These are phyloP conservation scores for Oxytropis ochrocephala DNA, from an alignment of 306 rosid species.

Conservation along the genomic window DNA sequence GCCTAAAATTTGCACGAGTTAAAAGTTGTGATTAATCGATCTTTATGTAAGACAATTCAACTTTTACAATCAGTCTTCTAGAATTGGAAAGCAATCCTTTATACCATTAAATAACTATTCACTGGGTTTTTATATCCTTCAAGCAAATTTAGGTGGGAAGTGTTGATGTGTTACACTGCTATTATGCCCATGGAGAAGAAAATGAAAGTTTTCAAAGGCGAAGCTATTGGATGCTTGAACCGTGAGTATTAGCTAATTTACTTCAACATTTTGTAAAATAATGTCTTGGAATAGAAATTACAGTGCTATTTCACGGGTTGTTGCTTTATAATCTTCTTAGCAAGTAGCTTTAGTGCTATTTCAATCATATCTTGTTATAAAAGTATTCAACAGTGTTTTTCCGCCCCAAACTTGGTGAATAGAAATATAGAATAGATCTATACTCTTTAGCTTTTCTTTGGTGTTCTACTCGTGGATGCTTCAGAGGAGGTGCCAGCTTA, in stretches of 20 bases:
- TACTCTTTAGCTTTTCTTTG: constrained; percentile 3
- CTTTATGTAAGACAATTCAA: not conserved
- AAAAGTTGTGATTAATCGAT: not conserved
- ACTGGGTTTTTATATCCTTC: constrained; percentile 27
- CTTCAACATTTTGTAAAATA: constrained; percentile 1
- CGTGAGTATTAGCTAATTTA: constrained; percentile 49
- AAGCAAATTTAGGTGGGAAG: constrained; percentile 79
- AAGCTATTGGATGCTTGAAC: constrained; percentile 94
- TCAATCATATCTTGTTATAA: not conserved
- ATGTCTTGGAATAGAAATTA: constrained; percentile 16
- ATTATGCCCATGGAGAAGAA: constrained; percentile 97
- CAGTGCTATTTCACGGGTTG: constrained; percentile 1
- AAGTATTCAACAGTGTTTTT: not conserved
- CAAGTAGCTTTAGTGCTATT: constrained; percentile 2
- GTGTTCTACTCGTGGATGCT: constrained; percentile 7
- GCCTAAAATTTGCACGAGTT: constrained; percentile 14
- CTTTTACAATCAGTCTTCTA: not conserved
- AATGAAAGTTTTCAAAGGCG: constrained; percentile 89
- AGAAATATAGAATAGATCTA: no score
- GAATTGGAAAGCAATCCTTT: constrained; percentile 14
- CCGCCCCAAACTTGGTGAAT: not conserved
- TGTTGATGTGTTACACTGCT: constrained; percentile 83
- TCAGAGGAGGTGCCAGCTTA: constrained; percentile 10
- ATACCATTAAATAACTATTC: constrained; percentile 11
- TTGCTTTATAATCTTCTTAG: not conserved